Conservation (phyloP, 2,329 filamentous ascomycete genomes). For the Coniella lustricola region DNA sequence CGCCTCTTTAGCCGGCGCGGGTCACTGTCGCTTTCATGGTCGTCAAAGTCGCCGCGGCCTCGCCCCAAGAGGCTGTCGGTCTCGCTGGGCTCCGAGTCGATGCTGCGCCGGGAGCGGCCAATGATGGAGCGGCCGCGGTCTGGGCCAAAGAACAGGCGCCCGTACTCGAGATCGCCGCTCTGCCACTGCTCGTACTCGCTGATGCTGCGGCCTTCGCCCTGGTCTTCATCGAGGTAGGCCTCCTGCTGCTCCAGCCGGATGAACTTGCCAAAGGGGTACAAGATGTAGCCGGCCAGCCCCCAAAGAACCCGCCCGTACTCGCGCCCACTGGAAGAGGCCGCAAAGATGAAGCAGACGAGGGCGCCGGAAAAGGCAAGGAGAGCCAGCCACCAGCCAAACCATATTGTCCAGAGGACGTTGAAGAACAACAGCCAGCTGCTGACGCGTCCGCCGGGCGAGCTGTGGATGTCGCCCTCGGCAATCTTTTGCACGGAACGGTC, state of each 20-base stretch:
- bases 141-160: conserved; percentile 91
- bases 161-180: conserved; percentile 92
- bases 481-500: conserved; percentile 91
- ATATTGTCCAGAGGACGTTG: conserved; percentile 82
- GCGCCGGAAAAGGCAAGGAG: conserved; percentile 68
- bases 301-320: conserved; percentile 83
- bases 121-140: conserved; percentile 70
- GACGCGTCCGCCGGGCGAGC: conserved; percentile 80
- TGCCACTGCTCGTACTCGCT: conserved; percentile 99
- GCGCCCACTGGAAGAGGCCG: conserved; percentile 69
- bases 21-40: conserved; percentile 27
- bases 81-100: conserved; percentile 78
- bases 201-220: conserved; percentile 92
- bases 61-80: conserved; percentile 79
- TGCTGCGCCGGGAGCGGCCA: conserved; percentile 77
- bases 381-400: conserved; percentile 96
- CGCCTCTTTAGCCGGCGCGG: conserved; percentile 61
- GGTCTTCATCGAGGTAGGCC: conserved; percentile 87
- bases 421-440: conserved; percentile 79
- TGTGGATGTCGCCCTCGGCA: conserved; percentile 95
- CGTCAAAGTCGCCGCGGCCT: conserved; percentile 45
- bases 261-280: conserved; percentile 96
- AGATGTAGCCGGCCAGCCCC: conserved; percentile 77
- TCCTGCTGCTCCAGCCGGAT: conserved; percentile 91
- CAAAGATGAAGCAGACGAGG: conserved; percentile 70